These are phyloP conservation scores for Dryas integrifolia DNA, from an alignment of 331 rosid species.

Conservation along the genomic window DNA sequence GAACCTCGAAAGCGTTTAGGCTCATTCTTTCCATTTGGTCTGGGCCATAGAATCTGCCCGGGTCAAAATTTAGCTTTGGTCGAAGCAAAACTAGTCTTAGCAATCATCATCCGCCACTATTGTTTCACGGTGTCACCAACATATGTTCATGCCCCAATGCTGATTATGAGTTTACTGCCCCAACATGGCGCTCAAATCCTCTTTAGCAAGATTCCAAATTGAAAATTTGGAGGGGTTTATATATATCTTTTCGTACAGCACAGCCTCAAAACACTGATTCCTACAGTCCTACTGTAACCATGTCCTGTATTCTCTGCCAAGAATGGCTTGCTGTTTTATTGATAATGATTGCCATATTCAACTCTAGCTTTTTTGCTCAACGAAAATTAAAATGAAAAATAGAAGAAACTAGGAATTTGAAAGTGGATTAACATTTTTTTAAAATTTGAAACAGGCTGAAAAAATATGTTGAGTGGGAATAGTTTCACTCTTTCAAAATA, in stretches of 20 bases:
- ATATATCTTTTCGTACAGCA: too few relatives aligned
- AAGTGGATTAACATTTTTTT: too few relatives aligned
- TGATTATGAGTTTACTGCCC: conserved; percentile 57
- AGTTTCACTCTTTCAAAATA: too few relatives aligned
- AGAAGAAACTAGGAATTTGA: not conserved
- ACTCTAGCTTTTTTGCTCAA: not conserved
- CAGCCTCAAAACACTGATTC: not conserved
- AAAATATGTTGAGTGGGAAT: too few relatives aligned
- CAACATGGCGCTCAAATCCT: conserved; percentile 71
- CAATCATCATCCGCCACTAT: conserved; percentile 46
- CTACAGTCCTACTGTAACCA: not conserved
- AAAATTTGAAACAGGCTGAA: too few relatives aligned
- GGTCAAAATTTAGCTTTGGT: conserved; percentile 69
- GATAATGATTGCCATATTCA: not conserved
- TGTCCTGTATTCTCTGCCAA: not conserved
- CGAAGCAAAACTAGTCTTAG: conserved; percentile 60
- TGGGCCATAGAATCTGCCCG: conserved; percentile 63
- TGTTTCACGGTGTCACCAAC: conserved; percentile 51
- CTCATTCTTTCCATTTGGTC: conserved; percentile 58
- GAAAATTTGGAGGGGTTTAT: not conserved
- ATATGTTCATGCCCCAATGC: conserved; percentile 57
- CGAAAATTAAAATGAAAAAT: not conserved
- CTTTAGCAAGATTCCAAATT: conserved; percentile 33
- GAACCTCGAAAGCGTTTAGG: conserved; percentile 68
- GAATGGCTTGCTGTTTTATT: not conserved